Base-by-base conservation (phyloP, 2,329 filamentous ascomycete genomes). In the Tolypocladium ophioglossoides region DNA sequence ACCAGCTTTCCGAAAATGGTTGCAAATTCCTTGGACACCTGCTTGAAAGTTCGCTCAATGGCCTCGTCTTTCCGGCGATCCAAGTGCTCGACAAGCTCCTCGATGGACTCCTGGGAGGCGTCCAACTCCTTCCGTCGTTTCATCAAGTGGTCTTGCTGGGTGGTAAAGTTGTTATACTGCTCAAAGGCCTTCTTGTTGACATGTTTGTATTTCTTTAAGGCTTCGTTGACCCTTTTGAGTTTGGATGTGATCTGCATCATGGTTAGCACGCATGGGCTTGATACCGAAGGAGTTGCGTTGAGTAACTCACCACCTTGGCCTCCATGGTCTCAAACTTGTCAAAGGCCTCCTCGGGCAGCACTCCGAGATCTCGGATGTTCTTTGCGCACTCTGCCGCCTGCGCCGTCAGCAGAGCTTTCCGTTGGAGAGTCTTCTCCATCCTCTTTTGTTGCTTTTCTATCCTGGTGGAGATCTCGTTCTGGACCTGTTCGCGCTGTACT, bases 121-220 rank as follows among this genome's bases (percentile, higher is more conserved):
- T 96, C 90, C 12, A 99, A 83, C 68, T 97, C 94, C 62, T 86
- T 82, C 51, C 92, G 84, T 61, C 94, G 87, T 65, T 88, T 87
- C 51, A 88, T 87, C 20, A 99, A 78, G 24, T 87, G 86, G 58
- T 96, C 91, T 55, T 95, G 87, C 71, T 96, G 90, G 51, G 85
- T 87, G 9, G 92, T 96, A 69, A 97, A 99, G 73, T 86, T 95
- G 74, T 92, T 95, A 75, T 97, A 99, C 70, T 99, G 94, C 72
- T 99, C 95, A 67, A 97, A 96, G 0, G 94, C 94, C 74, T 99
- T 97, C 75, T 97, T 99, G 80, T 99, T 99, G 73, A 99, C 91
- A 64, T 96, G 90, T 54, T 91, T 90, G 74, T 94, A 97, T 68
- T 96, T 96, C 74, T 97, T 97, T 53, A 97, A 78, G 0, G 88